phyloP scores from a whole-genome alignment of 164 flowering plant genomes.

The Umbilicus rupestris region DNA sequence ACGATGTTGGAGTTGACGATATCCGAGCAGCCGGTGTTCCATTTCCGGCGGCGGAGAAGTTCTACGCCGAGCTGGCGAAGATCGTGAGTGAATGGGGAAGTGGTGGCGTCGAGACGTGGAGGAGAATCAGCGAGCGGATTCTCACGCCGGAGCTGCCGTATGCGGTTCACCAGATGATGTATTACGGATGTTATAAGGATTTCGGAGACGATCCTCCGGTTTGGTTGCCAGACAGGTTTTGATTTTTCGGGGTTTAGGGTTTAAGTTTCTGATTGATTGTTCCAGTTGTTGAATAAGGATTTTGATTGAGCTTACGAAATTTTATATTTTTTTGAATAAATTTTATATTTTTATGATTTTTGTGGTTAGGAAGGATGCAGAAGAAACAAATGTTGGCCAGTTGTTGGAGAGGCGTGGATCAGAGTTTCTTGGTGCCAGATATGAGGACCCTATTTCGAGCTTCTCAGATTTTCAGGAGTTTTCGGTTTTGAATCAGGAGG shows the following conservation, averaged over 20 bases:
- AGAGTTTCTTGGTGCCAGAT: slow-evolving; percentile 53
- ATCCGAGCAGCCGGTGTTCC: slow-evolving; percentile 45
- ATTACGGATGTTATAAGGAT: slow-evolving; percentile 70
- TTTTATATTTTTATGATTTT: background rate
- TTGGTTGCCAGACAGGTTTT: slow-evolving; percentile 76
- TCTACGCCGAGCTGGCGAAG: slow-evolving; percentile 31
- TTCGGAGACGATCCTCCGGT: slow-evolving; percentile 76
- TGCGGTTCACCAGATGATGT: slow-evolving; percentile 80
- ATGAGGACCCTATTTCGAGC: slow-evolving; percentile 72
- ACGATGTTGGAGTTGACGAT: slow-evolving; percentile 31
- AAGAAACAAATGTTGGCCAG: slow-evolving; percentile 56
- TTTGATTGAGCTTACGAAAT: background rate
- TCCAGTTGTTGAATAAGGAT: background rate
- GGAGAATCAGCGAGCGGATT: slow-evolving; percentile 33
- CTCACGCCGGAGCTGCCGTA: slow-evolving; percentile 67
- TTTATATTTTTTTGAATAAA: background rate
- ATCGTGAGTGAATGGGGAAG: slow-evolving; percentile 33
- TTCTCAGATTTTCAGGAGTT: slow-evolving; percentile 75
- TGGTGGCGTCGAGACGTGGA: slow-evolving; percentile 53
- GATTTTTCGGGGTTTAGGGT: background rate
- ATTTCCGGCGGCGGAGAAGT: slow-evolving; percentile 23
- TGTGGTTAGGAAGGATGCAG: slow-evolving; percentile 43
- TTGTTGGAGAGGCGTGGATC: slow-evolving; percentile 56
- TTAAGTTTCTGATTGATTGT: background rate
- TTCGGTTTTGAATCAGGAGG: slow-evolving; percentile 84